These are phyloP conservation scores for Pseudocercospora musae DNA, from an alignment of 2,329 filamentous ascomycete genomes.

Conservation along the genomic window DNA sequence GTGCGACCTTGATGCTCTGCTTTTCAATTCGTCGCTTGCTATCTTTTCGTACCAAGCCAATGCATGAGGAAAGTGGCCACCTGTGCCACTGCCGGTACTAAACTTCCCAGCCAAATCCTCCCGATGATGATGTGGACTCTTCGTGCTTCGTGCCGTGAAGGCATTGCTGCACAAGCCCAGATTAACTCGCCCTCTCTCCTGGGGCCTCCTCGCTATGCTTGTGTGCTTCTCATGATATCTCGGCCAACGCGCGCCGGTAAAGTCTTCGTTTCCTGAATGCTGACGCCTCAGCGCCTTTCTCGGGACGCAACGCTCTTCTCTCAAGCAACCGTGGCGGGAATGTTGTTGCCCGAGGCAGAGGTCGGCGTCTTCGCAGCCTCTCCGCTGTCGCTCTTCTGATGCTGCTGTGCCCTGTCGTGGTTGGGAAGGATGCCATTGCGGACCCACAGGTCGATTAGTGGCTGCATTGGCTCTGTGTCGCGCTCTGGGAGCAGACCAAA, in stretches of 20 bases:
- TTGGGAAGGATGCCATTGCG: constrained; percentile 79
- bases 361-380: constrained; percentile 10
- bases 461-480: constrained; percentile 94
- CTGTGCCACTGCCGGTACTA: not conserved
- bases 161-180: not conserved
- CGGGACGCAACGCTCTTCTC: not conserved
- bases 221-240: not conserved
- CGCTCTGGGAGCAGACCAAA: constrained; percentile 75
- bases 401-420: constrained; percentile 7
- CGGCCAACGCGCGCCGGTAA: not conserved
- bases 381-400: constrained; percentile 1
- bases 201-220: not conserved
- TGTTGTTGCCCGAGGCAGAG: constrained; percentile 2
- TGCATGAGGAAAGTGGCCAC: not conserved
- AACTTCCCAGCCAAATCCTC: constrained; percentile 3
- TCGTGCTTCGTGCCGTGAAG: not conserved
- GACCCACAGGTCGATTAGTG: constrained; percentile 86
- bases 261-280: not conserved
- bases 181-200: not conserved
- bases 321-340: constrained; percentile 9
- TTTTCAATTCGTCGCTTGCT: not conserved
- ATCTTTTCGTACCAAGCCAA: not conserved
- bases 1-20: not conserved
- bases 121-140: not conserved
- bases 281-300: not conserved